Conservation (phyloP, 2,329 filamentous ascomycete species). For the Colletotrichum lentis region DNA sequence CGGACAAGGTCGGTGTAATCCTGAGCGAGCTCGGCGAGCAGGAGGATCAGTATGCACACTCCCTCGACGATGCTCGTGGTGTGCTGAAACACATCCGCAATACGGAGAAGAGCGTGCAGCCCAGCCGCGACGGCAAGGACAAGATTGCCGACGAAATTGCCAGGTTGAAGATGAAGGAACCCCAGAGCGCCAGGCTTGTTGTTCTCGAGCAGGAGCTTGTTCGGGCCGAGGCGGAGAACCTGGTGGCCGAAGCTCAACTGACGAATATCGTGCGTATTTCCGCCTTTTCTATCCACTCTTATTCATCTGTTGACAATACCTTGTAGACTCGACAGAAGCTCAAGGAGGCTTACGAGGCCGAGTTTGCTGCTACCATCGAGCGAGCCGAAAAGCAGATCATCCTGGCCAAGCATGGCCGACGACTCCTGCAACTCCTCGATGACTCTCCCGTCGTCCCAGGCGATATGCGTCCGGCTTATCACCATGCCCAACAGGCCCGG, state of each 20-base stretch:
- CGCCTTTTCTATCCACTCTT: not conserved
- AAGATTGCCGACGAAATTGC: conserved; percentile 94
- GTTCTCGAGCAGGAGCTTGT: conserved; percentile 96
- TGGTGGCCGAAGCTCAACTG: conserved; percentile 95
- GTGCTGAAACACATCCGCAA: conserved; percentile 93
- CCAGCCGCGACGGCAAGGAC: conserved; percentile 83
- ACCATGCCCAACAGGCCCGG: conserved; percentile 71
- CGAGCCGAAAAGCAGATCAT: conserved; percentile 97
- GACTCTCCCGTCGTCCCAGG: conserved; percentile 90
- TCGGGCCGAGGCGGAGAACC: conserved; percentile 90
- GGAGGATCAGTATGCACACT: conserved; percentile 87
- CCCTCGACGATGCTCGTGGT: conserved; percentile 82
- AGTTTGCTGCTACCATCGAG: conserved; percentile 91
- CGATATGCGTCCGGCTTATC: conserved; percentile 75
- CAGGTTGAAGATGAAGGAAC: conserved; percentile 90
- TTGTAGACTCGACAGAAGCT: conserved; percentile 88
- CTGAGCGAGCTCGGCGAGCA: conserved; percentile 93
- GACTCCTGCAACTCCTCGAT: conserved; percentile 84
- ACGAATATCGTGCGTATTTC: conserved; percentile 80
- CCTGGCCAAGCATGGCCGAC: conserved; percentile 87
- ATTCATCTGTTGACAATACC: not conserved
- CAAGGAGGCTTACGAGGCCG: conserved; percentile 90
- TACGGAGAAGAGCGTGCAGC: conserved; percentile 94
- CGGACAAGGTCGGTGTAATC: conserved; percentile 94
- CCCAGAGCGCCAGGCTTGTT: conserved; percentile 80